Conservation (phyloP, 2,329 filamentous ascomycete genomes). For the Aspergillus unguis region DNA sequence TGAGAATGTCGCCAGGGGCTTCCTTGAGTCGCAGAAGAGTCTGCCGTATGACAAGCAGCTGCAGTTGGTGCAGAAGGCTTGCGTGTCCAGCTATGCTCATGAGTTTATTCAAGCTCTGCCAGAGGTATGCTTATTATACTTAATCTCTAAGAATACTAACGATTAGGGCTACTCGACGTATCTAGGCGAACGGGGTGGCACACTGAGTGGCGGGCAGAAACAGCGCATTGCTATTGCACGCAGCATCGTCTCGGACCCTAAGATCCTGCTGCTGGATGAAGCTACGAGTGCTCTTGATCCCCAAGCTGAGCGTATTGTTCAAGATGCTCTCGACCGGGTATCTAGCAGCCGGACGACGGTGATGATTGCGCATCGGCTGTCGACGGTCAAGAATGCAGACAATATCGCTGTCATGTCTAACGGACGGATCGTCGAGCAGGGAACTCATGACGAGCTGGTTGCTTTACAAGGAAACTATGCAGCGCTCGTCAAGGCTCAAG, state of each 20-base stretch:
- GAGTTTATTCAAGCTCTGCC: constrained; percentile 81
- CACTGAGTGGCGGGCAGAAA: constrained; percentile 92
- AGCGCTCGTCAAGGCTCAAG: constrained; percentile 80
- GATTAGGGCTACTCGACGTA: constrained; percentile 82
- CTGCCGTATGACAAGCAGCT: constrained; percentile 65
- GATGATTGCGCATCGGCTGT: constrained; percentile 90
- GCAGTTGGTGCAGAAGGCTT: constrained; percentile 70
- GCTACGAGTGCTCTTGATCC: constrained; percentile 92
- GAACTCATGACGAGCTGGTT: constrained; percentile 77
- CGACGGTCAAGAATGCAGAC: constrained; percentile 88
- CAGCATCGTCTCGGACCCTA: constrained; percentile 85
- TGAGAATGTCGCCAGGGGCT: constrained; percentile 80
- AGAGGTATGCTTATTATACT: background rate
- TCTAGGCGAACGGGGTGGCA: constrained; percentile 87
- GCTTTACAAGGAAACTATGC: constrained; percentile 70
- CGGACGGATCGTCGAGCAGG: constrained; percentile 84
- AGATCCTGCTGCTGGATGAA: constrained; percentile 88
- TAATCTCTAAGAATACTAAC: background rate
- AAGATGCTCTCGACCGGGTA: constrained; percentile 84
- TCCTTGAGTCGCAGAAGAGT: constrained; percentile 77
- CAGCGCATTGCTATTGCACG: constrained; percentile 93
- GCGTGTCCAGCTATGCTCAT: constrained; percentile 87
- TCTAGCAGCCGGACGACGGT: constrained; percentile 87
- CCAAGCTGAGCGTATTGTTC: constrained; percentile 89
- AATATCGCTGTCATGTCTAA: constrained; percentile 92